Evolutionary conservation across 2,329 filamentous ascomycete species (phyloP).

Genomic region (Massarina eburnea): DNA sequence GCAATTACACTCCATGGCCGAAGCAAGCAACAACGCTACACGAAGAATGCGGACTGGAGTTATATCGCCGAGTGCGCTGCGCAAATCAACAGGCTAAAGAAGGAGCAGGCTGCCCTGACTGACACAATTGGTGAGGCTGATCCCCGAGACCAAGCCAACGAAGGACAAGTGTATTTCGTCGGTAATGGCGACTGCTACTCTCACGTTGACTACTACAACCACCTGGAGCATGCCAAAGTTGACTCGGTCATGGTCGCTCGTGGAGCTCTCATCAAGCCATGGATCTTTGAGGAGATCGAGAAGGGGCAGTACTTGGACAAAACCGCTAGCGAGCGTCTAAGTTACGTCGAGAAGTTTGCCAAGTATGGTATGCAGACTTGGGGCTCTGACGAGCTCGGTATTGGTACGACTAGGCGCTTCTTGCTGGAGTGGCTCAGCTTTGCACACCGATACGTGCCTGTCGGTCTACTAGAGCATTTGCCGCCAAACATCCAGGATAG

Average conservation of each 20-base stretch:
- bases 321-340: slow-evolving; percentile 80
- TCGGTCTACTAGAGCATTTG: slow-evolving; percentile 84
- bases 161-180: slow-evolving; percentile 80
- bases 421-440: slow-evolving; percentile 96
- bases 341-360: slow-evolving; percentile 84
- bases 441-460: slow-evolving; percentile 83
- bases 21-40: slow-evolving; percentile 92
- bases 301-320: slow-evolving; percentile 94
- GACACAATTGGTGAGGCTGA: slow-evolving; percentile 83
- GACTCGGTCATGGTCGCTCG: slow-evolving; percentile 98
- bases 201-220: slow-evolving; percentile 80
- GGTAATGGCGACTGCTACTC: slow-evolving; percentile 98
- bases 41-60: slow-evolving; percentile 85
- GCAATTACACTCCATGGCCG: slow-evolving; percentile 95
- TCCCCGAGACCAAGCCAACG: slow-evolving; percentile 67
- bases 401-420: slow-evolving; percentile 89
- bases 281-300: slow-evolving; percentile 97
- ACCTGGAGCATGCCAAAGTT: slow-evolving; percentile 75
- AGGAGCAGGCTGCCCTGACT: slow-evolving; percentile 63
- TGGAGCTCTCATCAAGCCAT: slow-evolving; percentile 94
- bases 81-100: slow-evolving; percentile 78
- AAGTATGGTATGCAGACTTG: slow-evolving; percentile 90
- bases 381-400: slow-evolving; percentile 92
- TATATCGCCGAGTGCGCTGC: slow-evolving; percentile 91
- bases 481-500: slow-evolving; percentile 88